A percentile compares a stretch with the other conserved stretches of the same genome.
Conservation (phyloP, 768 basidiomycete species). For the Lanmaoa rubissima region DNA sequence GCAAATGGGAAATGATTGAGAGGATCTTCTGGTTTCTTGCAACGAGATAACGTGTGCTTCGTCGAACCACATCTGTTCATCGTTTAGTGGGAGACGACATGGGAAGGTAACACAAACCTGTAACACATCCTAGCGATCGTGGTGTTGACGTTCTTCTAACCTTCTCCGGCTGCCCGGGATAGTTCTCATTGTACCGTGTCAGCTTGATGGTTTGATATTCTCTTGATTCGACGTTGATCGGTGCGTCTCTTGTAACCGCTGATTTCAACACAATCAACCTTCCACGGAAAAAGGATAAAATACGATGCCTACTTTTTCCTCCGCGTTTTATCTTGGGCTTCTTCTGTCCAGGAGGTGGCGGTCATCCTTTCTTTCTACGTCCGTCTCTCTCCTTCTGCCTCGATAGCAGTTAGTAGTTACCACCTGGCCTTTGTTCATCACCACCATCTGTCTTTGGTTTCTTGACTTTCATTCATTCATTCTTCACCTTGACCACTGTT, state of each 20-base stretch:
- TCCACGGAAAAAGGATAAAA: not conserved
- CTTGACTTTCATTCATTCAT: constrained; percentile 9
- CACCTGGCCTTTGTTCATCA: constrained; percentile 1
- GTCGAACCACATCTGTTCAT: constrained; percentile 72
- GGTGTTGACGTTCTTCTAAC: constrained; percentile 24
- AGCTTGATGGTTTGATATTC: constrained; percentile 54
- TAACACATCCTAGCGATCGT: constrained; percentile 60
- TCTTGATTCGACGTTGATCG: constrained; percentile 64
- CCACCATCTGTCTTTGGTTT: constrained; percentile 33
- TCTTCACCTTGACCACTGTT: no score
- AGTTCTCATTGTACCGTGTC: constrained; percentile 57
- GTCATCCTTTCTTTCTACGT: no score
- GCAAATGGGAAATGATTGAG: constrained; percentile 77
- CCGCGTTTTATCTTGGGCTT: constrained; percentile 32
- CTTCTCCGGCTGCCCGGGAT: constrained; percentile 47
- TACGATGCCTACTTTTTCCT: constrained; percentile 20
- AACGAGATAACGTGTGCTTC: constrained; percentile 75
- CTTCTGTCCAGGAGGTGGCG: not conserved
- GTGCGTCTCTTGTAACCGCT: constrained; percentile 31
- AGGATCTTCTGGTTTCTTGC: constrained; percentile 62
- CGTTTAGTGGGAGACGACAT: not conserved
- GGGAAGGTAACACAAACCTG: constrained; percentile 44
- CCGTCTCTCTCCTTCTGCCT: no score
- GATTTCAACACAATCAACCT: constrained; percentile 13
- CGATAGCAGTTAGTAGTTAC: no score